Base-by-base conservation (phyloP, 2,329 filamentous ascomycete genomes). In the Kalmusia sp. region DNA sequence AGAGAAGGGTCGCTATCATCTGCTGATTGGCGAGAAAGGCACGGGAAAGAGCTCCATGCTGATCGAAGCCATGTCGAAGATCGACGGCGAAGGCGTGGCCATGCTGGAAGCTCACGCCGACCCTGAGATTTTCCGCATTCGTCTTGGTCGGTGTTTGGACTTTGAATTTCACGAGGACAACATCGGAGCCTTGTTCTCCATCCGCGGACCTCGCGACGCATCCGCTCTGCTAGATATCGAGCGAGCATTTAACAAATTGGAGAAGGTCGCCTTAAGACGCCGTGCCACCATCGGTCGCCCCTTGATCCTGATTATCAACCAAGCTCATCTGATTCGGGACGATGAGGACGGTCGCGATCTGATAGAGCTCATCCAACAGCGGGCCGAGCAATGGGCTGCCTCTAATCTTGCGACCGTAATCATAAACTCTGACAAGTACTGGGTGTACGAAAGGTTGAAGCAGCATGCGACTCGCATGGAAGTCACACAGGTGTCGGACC, bases 81-180 rank as follows among this genome's bases (percentile, higher is more conserved):
- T 93, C 51, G 85, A 96, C 57, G 95, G 92, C 3, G 89, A 95
- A 55, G 91, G 91, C 19, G 88, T 93, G 38, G 89, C 93, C 62
- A 96, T 99, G 91, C 91, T 98, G 67, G 95, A 99, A 76, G 93
- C 93, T 1, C 95, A 99, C 74, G 89, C 92, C 4, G 93, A 99
- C 72, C 84, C 93, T 1, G 95, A 99, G 68, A 96, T 99, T 54
- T 96, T 99, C 72, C 89, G 95, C 15, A 89, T 97, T 37, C 85
- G 95, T 4, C 83, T 99, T 3, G 95, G 95, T 22, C 97, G 96
- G 71, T 92, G 93, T 2, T 81, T 99, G 34, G 93, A 99, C 72
- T 99, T 93, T 72, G 95, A 99, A 71, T 99, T 90, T 66, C 92
- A 98, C 70, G 95, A 98, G 77, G 95, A 99, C 78, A 97, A 96